Evolutionary conservation across 2,329 filamentous ascomycete genomes (phyloP).

Genomic region (Apiospora pterosperma): DNA sequence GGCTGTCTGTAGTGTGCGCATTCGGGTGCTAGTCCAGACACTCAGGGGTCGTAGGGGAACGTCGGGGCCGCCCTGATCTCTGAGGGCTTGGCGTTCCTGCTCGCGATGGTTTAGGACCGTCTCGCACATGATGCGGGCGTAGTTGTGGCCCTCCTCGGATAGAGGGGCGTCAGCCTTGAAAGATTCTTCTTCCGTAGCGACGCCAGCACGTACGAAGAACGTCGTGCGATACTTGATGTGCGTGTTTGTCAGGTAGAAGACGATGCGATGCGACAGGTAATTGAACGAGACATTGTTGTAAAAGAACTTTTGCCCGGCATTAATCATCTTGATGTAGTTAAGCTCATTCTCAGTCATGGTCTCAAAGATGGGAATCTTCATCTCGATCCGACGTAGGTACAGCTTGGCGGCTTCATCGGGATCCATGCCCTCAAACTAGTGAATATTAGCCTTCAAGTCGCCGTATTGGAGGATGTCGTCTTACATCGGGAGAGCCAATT

Average conservation of each 20-base stretch:
- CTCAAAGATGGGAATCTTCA: conserved; percentile 93
- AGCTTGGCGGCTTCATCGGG: conserved; percentile 88
- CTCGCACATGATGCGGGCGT: conserved; percentile 83
- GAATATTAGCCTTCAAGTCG: neutral
- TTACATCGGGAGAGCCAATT: conserved; percentile 91
- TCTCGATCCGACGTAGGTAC: conserved; percentile 85
- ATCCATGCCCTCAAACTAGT: conserved; percentile 82
- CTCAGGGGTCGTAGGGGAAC: conserved; percentile 74
- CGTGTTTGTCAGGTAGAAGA: conserved; percentile 96
- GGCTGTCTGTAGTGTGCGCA: conserved; percentile 86
- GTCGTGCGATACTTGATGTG: conserved; percentile 95
- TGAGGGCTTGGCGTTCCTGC: conserved; percentile 68
- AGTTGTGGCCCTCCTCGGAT: conserved; percentile 74
- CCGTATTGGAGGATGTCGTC: conserved; percentile 23
- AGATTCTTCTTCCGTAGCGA: conserved; percentile 81
- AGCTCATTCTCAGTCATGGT: conserved; percentile 93
- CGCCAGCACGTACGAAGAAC: conserved; percentile 87
- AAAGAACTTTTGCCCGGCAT: conserved; percentile 86
- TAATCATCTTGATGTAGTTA: conserved; percentile 99
- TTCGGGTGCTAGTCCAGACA: conserved; percentile 92
- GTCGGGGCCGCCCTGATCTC: conserved; percentile 64
- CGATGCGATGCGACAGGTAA: conserved; percentile 93
- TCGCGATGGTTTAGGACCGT: conserved; percentile 80
- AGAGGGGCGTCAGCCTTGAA: conserved; percentile 89
- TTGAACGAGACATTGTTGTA: conserved; percentile 98